Percentiles rank a stretch among this genome's conserved stretches.
phyloP scores from a whole-genome alignment of 75 land plant species.

The Cryptomeria japonica region DNA sequence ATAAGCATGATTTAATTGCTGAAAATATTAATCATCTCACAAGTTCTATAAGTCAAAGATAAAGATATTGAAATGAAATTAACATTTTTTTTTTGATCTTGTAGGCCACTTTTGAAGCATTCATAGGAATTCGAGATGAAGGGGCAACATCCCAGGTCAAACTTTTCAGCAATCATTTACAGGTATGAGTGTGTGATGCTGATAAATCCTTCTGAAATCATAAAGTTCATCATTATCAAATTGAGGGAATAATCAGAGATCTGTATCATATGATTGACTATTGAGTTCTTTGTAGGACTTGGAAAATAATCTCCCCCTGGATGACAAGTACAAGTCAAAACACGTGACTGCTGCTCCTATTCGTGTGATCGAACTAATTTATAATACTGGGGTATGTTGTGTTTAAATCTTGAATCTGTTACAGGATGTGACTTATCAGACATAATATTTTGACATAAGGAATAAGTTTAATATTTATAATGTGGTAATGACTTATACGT shows the following conservation, averaged over 20 bases:
- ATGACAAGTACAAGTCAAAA: constrained; percentile 76
- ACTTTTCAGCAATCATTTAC: constrained; percentile 79
- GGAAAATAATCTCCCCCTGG: constrained; percentile 94
- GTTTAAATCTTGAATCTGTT: constrained; percentile 5
- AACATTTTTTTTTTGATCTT: neutral
- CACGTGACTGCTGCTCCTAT: constrained; percentile 85
- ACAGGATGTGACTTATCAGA: neutral
- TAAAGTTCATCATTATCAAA: neutral
- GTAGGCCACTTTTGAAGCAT: constrained; percentile 99
- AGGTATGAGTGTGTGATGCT: constrained; percentile 37
- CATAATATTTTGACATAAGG: too few relatives aligned
- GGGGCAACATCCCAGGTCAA: constrained; percentile 72
- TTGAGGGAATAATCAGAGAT: neutral
- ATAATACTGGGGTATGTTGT: constrained; percentile 82
- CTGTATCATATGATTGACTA: neutral
- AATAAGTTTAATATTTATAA: too few relatives aligned
- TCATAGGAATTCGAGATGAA: constrained; percentile 88
- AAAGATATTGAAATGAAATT: neutral
- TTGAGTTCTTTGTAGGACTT: constrained; percentile 40
- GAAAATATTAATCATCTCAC: neutral
- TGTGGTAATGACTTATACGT: too few relatives aligned
- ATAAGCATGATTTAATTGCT: neutral
- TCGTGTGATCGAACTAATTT: constrained; percentile 85
- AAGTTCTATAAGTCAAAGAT: neutral
- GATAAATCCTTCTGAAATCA: neutral